Percentiles rank a stretch among this genome's conserved stretches.
phyloP scores from a whole-genome alignment of 768 basidiomycete genomes.

The Termitomyces sp. region DNA sequence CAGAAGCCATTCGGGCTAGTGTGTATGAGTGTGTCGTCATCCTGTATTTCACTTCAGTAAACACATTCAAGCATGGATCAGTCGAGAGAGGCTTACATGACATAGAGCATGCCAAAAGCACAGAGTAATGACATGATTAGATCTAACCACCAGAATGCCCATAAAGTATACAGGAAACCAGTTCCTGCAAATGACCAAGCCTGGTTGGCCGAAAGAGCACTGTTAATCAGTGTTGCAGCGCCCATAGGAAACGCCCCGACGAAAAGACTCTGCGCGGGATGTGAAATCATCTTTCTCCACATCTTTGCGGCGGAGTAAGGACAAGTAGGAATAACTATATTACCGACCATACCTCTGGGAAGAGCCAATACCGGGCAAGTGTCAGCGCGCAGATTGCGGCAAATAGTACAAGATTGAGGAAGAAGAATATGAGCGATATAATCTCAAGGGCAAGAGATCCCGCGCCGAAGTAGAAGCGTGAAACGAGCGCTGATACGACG shows the following conservation, averaged over 20 bases:
- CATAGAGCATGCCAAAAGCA: slow-evolving; percentile 16
- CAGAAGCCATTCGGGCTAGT: slow-evolving; percentile 37
- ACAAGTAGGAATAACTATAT: neutral
- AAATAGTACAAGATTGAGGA: slow-evolving; percentile 55
- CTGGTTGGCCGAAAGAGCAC: slow-evolving; percentile 41
- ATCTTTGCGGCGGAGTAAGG: neutral
- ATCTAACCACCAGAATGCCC: slow-evolving; percentile 71
- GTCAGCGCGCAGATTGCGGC: slow-evolving; percentile 39
- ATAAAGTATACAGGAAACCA: slow-evolving; percentile 47
- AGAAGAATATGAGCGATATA: slow-evolving; percentile 47
- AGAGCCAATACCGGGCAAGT: slow-evolving; percentile 44
- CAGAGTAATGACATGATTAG: slow-evolving; percentile 40
- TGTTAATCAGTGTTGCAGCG: slow-evolving; percentile 49
- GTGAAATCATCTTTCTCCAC: slow-evolving; percentile 40
- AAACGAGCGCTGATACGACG: slow-evolving; percentile 38
- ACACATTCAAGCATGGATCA: neutral
- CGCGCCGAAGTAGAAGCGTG: slow-evolving; percentile 42
- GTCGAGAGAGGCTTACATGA: slow-evolving; percentile 13
- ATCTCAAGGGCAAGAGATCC: slow-evolving; percentile 26
- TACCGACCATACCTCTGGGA: slow-evolving; percentile 37
- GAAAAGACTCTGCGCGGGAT: slow-evolving; percentile 41
- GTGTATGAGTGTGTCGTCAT: slow-evolving; percentile 52
- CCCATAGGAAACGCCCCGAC: slow-evolving; percentile 56
- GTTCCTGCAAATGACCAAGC: slow-evolving; percentile 44
- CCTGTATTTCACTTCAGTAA: slow-evolving; percentile 17